Evolutionary conservation across 78 protist genomes (phyloP).

Genomic region (Pigoraptor vietnamica): DNA sequence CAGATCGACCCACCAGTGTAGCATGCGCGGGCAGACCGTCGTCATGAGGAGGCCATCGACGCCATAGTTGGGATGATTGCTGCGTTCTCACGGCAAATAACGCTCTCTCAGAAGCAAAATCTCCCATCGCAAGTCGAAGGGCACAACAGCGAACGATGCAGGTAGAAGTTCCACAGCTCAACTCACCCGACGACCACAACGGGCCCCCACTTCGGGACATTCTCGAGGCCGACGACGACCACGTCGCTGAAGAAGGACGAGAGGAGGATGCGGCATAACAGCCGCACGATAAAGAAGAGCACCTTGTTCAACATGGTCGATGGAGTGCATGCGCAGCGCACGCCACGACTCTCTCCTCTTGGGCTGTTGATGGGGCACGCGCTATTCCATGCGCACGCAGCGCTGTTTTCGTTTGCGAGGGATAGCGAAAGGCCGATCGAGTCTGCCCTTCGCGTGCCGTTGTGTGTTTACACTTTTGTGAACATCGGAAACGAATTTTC

Average conservation of each 20-base stretch:
- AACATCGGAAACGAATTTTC: no score
- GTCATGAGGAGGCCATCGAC: background rate
- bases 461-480: no score
- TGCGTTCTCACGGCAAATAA: no score
- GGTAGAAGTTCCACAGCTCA: no score
- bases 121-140: no score
- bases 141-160: no score
- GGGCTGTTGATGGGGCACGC: no score
- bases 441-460: no score
- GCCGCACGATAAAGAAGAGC: background rate
- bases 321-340: background rate
- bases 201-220: background rate
- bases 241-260: background rate
- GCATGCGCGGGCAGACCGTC: background rate
- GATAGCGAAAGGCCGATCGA: no score
- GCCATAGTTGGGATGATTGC: background rate
- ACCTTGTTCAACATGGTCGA: background rate
- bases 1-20: background rate
- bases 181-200: background rate
- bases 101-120: no score
- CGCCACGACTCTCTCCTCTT: no score
- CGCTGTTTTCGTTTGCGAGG: background rate
- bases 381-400: background rate
- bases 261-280: background rate
- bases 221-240: background rate